Base-by-base conservation (phyloP, 305 asterid species). In the Ilex paraguariensis region DNA sequence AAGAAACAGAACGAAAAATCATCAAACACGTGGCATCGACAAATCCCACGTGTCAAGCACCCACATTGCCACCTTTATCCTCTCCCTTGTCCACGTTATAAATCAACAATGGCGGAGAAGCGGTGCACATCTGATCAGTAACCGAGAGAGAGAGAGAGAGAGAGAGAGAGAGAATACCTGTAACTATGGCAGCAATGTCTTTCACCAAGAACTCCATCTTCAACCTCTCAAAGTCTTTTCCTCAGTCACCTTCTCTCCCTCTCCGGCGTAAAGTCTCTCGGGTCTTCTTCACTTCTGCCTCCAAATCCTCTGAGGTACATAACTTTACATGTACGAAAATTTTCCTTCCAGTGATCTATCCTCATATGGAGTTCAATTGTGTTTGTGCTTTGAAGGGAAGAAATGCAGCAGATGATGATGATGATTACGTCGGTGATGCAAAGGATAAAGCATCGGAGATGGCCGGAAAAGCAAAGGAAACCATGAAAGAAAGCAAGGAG, bases 241-340 rank as follows among this genome's bases (percentile, higher is more conserved):
- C 83, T 15, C 68, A 59, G 36, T 59, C 60, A 49, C 69, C 78
- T n/a, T 70, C 84, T 11, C 57, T 67, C 13, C 65, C 78, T 39
- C 31, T 67, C 45, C 75, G 74, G 14, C 72, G 75, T 66, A 80
- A 78, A 57, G 52, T 75, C 21, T 76, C 87, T 30, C 70, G 86
- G 49, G 87, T 87, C 49, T 80, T 72, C 79, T 88, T 91, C 85
- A 70, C 90, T 61, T 72, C 93, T 3, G 83, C 95, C 39, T 58
- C 90, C 55, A 74, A 69, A 56, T 48, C 56, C 50, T 58, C 85
- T 12, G 77, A 78, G 96, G 97, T 90, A 57, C 17, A 49, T 12
- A 15, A 14, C 33, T 54, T 3, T 33, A 16, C 14, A 30, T 57
- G 32, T 13, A 11, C 16, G 12, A 0, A 30, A 32, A 3, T 15